Evolutionary conservation across 768 basidiomycete species (phyloP), one percentile per base, ranked within the genome.

Genomic region (Hemileccinum rubropunctum): DNA sequence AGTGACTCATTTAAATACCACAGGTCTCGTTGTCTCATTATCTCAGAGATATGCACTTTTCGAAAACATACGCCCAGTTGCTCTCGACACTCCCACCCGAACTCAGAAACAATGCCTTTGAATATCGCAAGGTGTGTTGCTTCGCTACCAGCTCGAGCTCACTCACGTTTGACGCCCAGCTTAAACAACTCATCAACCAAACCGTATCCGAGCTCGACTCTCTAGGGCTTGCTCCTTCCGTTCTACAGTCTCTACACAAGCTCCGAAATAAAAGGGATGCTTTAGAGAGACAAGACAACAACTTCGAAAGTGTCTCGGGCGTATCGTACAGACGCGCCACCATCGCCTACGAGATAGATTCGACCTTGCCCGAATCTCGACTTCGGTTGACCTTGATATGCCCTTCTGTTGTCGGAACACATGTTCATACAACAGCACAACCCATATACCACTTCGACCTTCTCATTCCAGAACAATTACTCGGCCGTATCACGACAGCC

Each of bases 161-260:
- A n/a, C 12, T 34, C 26, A 40, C 32, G 15, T 18, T 27, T 36
- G 32, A n/a, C 32, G 11, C 15, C 7, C n/a, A 95, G 88, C 82
- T 98, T 48, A 97, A 98, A 71, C 92, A 89, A 59, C 72, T 95
- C 27, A 94, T 98, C 58, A 88, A 90, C 54, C 78, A 84, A 61
- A 80, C 93, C 33, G 90, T 88, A 1, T 67, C 71, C 10, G 94
- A 98, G 67, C 82, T 98, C 15, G 74, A 80, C 4, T 76, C 80
- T 2, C 71, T 92, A 20, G 94, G 90, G 0, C 69, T 84, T 6
- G 71, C 71, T 50, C 81, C 81, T 5, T 60, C 67, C 9, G 60
- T 80, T 0, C 67, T 83, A 13, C 78, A 78, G 0, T 68, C 75
- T 42, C 65, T 77, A 18, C 63, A 78, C 15, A 65, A 59, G 36